These are phyloP conservation scores for Plasmodium gallinaceum DNA, from an alignment of 169 alveolate genomes.

Conservation along the genomic window DNA sequence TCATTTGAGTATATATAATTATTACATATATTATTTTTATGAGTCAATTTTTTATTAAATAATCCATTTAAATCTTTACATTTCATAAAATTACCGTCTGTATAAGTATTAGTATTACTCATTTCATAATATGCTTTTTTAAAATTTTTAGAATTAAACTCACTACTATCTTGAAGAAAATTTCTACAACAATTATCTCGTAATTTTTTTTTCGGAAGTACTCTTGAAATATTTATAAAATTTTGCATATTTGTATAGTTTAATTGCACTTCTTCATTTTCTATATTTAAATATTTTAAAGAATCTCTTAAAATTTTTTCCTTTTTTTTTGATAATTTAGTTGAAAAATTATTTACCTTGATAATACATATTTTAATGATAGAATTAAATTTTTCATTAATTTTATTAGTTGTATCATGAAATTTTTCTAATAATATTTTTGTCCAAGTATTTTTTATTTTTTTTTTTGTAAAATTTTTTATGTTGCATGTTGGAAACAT, in stretches of 20 bases:
- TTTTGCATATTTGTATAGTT: slow-evolving; percentile 18
- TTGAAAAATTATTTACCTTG: slow-evolving; percentile 9
- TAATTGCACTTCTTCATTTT: background rate
- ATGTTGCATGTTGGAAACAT: background rate
- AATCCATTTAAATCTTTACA: background rate
- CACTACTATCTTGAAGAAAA: background rate
- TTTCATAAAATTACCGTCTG: background rate
- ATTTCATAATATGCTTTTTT: background rate
- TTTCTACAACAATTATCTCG: no score
- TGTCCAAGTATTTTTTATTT: slow-evolving; percentile 19
- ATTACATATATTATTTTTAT: background rate
- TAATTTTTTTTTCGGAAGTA: no score
- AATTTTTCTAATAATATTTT: slow-evolving; percentile 21
- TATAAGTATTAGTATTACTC: background rate
- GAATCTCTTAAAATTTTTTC: slow-evolving; percentile 13
- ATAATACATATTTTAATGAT: slow-evolving; percentile 25
- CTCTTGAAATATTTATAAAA: background rate
- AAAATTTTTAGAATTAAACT: background rate
- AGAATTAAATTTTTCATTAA: slow-evolving; percentile 20
- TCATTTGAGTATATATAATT: background rate
- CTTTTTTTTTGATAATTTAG: slow-evolving; percentile 8
- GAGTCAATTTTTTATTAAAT: background rate
- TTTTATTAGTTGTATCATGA: slow-evolving; percentile 10
- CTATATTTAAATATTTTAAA: slow-evolving; percentile 33
- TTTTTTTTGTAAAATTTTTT: slow-evolving; percentile 22